phyloP scores from a whole-genome alignment of 1,284 basidiomycete genomes.

The Ustilago lituana region DNA sequence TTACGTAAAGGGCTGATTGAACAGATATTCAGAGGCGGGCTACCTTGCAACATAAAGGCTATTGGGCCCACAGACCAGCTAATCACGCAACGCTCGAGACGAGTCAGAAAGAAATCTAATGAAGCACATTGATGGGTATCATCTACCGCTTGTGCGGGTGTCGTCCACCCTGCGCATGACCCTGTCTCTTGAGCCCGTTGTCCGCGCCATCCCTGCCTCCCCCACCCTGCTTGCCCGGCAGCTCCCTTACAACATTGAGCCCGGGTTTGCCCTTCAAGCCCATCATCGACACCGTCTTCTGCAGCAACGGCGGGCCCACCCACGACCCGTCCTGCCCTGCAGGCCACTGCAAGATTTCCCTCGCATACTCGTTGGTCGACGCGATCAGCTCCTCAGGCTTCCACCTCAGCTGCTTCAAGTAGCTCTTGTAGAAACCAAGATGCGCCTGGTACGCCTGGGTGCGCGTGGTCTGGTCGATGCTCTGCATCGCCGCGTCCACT shows the following conservation, averaged over 20 bases:
- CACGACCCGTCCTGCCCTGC: constrained; percentile 57
- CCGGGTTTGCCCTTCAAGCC: constrained; percentile 72
- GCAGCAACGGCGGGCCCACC: constrained; percentile 69
- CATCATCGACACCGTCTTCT: constrained; percentile 75
- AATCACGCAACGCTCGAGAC: neutral
- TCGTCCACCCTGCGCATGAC: constrained; percentile 24
- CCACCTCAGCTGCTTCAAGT: constrained; percentile 69
- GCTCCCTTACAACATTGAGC: constrained; percentile 67
- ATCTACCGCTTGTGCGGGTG: constrained; percentile 23
- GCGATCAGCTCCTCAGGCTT: constrained; percentile 70
- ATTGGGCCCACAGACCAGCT: no score
- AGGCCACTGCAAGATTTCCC: constrained; percentile 35
- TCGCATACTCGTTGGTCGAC: constrained; percentile 70
- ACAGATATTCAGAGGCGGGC: no score
- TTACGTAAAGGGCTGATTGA: no score
- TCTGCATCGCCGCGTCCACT: constrained; percentile 59
- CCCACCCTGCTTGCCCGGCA: constrained; percentile 30
- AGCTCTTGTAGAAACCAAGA: constrained; percentile 74
- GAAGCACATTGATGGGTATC: no score
- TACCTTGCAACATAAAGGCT: no score
- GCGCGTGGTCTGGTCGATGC: constrained; percentile 40
- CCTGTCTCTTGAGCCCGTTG: constrained; percentile 23
- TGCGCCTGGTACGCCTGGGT: constrained; percentile 72
- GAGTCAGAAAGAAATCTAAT: no score
- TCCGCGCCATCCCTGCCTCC: constrained; percentile 7